phyloP scores from a whole-genome alignment of 352 stramenopile species.

The Phytophthora hybrid region DNA sequence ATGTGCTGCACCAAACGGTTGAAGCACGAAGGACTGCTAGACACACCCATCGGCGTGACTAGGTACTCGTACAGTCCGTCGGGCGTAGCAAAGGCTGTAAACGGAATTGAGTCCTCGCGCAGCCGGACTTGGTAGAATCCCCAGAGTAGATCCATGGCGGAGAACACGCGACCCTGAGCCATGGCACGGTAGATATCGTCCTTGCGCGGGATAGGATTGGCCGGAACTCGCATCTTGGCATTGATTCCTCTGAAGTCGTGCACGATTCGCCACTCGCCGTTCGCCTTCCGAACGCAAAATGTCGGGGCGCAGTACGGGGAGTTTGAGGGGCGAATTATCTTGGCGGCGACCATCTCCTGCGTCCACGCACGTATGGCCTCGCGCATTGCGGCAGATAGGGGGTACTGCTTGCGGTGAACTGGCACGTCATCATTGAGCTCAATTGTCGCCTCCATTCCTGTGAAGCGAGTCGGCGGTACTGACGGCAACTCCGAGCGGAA shows the following conservation, averaged over 20 bases:
- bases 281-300: conserved; percentile 13
- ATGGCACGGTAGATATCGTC: conserved; percentile 11
- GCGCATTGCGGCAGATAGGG: neutral
- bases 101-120: conserved; percentile 10
- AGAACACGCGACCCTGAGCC: conserved; percentile 1
- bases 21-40: conserved; percentile 10
- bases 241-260: conserved; percentile 10
- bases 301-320: conserved; percentile 15
- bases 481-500: conserved; percentile 13
- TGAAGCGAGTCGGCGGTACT: neutral
- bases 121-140: conserved; percentile 19
- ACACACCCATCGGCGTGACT: conserved; percentile 15
- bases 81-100: conserved; percentile 12
- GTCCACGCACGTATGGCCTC: conserved; percentile 8
- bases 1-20: conserved; percentile 1
- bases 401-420: conserved; percentile 3
- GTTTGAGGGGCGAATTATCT: conserved; percentile 9
- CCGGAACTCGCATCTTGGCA: conserved; percentile 6
- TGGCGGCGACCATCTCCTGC: neutral
- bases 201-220: conserved; percentile 14
- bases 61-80: conserved; percentile 21
- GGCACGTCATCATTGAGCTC: neutral
- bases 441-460: conserved; percentile 4
- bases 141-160: conserved; percentile 13
- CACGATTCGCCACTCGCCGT: conserved; percentile 16